Evolutionary conservation across 768 basidiomycete species (phyloP).

Genomic region (Naganishia randhawae): DNA sequence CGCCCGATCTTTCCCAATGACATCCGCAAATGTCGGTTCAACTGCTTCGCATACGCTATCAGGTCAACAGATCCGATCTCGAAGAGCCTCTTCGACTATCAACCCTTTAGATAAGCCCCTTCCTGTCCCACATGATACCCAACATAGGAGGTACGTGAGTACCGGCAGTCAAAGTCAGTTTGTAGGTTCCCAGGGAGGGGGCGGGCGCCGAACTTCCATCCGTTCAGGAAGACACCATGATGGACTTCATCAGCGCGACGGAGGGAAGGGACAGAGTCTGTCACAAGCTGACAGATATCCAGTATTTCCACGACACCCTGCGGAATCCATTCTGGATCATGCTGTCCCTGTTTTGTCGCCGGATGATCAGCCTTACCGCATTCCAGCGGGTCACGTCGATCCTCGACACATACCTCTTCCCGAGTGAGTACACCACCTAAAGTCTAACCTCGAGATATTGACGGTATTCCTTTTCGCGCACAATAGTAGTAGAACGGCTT

Average conservation of each 20-base stretch:
- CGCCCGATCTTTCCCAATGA: slow-evolving; percentile 39
- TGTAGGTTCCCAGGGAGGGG: slow-evolving; percentile 25
- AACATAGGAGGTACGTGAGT: slow-evolving; percentile 3
- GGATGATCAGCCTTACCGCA: slow-evolving; percentile 4
- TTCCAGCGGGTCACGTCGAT: slow-evolving; percentile 18
- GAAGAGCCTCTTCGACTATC: background rate
- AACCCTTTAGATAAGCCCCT: slow-evolving; percentile 42
- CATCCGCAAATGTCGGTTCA: background rate
- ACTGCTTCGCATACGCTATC: background rate
- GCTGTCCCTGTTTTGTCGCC: slow-evolving; percentile 19
- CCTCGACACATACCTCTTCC: slow-evolving; percentile 24
- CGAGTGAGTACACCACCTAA: slow-evolving; percentile 30
- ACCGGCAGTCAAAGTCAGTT: background rate
- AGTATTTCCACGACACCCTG: slow-evolving; percentile 10
- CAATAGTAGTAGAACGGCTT: slow-evolving; percentile 1
- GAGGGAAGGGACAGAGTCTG: background rate
- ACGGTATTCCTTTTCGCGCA: slow-evolving; percentile 7
- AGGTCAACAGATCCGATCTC: slow-evolving; percentile 15
- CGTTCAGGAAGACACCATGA: background rate
- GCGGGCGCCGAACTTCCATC: slow-evolving; percentile 1
- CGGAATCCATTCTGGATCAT: slow-evolving; percentile 28
- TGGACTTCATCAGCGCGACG: slow-evolving; percentile 2
- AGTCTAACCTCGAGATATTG: slow-evolving; percentile 22
- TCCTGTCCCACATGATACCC: slow-evolving; percentile 29
- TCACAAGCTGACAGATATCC: slow-evolving; percentile 29